A percentile compares a stretch with the other conserved stretches of the same genome.
Conservation (phyloP, 768 basidiomycete genomes). For the Suillus subalutaceus region DNA sequence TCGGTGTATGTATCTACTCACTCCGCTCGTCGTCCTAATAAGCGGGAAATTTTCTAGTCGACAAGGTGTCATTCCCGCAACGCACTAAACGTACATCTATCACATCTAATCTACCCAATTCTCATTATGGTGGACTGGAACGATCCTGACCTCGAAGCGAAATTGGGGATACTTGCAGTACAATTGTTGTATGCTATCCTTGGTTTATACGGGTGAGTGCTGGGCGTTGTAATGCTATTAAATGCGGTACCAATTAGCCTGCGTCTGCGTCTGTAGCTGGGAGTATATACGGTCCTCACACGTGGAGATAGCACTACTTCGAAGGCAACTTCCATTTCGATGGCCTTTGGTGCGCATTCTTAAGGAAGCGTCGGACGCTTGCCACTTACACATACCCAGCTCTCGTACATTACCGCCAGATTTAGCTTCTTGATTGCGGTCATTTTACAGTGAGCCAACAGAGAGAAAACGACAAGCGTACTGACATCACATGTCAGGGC, state of each 20-base stretch:
- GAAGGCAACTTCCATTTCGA: not conserved
- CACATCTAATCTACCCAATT: not conserved
- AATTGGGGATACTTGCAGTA: not conserved
- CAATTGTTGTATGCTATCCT: not conserved
- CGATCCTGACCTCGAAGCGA: not conserved
- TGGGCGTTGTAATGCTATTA: too few relatives aligned
- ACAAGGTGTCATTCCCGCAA: not conserved
- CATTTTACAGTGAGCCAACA: not conserved
- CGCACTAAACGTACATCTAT: too few relatives aligned
- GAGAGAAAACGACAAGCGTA: not conserved
- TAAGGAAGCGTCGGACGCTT: too few relatives aligned
- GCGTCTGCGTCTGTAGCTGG: not conserved
- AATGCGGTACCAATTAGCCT: not conserved
- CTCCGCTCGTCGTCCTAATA: not conserved
- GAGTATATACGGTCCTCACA: slow-evolving; percentile 3
- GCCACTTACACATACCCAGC: not conserved
- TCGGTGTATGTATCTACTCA: not conserved
- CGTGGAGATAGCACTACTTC: not conserved
- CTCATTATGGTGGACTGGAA: not conserved
- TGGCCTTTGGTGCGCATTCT: slow-evolving; percentile 3
- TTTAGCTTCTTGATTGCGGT: not conserved
- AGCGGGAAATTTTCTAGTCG: not conserved
- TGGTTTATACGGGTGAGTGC: slow-evolving; percentile 1
- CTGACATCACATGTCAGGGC: not conserved
- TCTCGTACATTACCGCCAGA: not conserved